Evolutionary conservation across 257 asterid species (phyloP), one percentile per base, ranked within the genome.

Genomic region (Solanum peruvianum): DNA sequence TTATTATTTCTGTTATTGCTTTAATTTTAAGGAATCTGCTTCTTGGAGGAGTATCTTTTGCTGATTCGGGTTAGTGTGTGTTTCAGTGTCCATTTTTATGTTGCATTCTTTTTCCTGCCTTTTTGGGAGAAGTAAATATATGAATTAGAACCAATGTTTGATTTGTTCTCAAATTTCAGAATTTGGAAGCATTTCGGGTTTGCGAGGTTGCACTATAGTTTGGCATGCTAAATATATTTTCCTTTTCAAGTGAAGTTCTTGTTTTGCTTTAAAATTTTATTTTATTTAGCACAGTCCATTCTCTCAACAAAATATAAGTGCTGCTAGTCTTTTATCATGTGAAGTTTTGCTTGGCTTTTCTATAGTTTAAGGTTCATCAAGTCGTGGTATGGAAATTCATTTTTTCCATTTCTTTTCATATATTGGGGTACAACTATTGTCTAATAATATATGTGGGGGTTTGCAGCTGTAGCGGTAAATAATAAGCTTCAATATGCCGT

Each of bases 401-500:
- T 80, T 78, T n/a, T 78, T 0, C 0, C 67, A 16, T 47, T 47
- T 1, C 85, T 49, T 16, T 47, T 45, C 64, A 15, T 45, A 47
- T 47, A 80, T 47, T 47, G 85, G 31, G 69, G 12, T 52, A 29
- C 89, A 86, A 47, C 82, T n/a, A 75, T 37, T 47, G 56, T 77
- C 49, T 75, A 71, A 39, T 47, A 49, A 21, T 49, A 44, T 9
- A 25, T 10, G 66, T 85, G 88, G 71, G 52, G 76, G 77, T 88
- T 64, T 37, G 86, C 95, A 97, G 99, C 98, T 86, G 98, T 95
- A 89, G 99, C 99, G 27, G 94, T 97, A 91, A 97, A 97, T 91
- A 91, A 94, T 47, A 95, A 95, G 91, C 98, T 97, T 88, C 97
- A 94, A 85, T 97, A 97, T 77, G 98, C 98, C 42, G 89, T 95